These are phyloP conservation scores for Solanum etuberosum DNA, from an alignment of 257 asterid genomes.

Conservation along the genomic window DNA sequence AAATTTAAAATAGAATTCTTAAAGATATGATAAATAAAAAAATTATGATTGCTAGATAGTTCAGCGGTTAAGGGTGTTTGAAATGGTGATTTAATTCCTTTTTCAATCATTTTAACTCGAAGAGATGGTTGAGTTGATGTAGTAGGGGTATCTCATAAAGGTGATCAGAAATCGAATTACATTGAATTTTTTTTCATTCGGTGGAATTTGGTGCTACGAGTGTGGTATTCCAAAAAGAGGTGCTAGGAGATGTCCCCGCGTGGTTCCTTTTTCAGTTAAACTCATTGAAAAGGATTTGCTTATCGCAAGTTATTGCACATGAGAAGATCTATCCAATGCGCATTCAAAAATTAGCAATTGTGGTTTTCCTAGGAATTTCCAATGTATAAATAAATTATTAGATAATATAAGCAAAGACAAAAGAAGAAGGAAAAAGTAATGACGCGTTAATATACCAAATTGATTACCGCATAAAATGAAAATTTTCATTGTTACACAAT, in stretches of 20 bases:
- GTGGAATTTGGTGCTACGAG: neutral
- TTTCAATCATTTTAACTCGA: neutral
- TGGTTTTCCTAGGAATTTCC: no score
- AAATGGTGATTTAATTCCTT: no score
- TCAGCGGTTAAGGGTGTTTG: neutral
- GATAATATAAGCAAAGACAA: no score
- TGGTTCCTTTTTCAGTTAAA: neutral
- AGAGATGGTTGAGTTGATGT: neutral
- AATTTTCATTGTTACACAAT: neutral
- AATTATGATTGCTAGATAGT: no score
- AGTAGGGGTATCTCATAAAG: neutral
- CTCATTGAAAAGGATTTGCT: neutral
- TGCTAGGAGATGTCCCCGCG: neutral
- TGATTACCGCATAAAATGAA: no score
- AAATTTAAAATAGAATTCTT: no score
- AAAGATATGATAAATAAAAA: neutral
- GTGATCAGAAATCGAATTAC: neutral
- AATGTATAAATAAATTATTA: no score
- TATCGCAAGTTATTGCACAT: neutral
- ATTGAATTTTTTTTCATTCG: no score
- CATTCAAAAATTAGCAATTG: no score
- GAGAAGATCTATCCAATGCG: neutral
- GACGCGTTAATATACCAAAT: no score
- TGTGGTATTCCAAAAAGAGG: neutral
- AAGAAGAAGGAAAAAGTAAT: no score